These are phyloP conservation scores for Rhizoclosmatium sp. DNA, from an alignment of 192 early-diverging fungal genomes.

Conservation along the genomic window DNA sequence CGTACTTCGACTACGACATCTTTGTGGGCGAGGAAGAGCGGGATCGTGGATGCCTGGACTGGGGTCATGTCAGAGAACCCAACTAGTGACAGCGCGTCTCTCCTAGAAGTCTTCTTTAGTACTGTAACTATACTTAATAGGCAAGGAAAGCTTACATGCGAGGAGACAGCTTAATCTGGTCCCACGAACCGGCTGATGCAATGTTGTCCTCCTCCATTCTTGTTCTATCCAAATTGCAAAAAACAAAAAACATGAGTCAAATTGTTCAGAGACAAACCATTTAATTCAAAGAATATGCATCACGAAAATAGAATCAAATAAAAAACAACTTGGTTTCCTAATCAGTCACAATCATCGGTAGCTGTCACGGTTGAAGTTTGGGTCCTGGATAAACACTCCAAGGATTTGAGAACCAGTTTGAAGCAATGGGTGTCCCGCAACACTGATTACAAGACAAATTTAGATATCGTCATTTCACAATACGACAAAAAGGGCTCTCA, in stretches of 20 bases:
- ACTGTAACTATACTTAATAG: background rate
- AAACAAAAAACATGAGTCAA: background rate
- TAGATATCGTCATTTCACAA: background rate
- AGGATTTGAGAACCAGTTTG: conserved; percentile 94
- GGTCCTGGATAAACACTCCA: conserved; percentile 93
- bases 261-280: background rate
- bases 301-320: too few species aligned
- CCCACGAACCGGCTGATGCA: conserved; percentile 26
- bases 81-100: conserved; percentile 7
- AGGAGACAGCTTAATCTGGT: conserved; percentile 14
- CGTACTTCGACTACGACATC: conserved; percentile 93
- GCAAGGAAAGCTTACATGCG: conserved; percentile 10
- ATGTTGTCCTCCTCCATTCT: conserved; percentile 4
- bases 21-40: conserved; percentile 88
- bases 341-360: conserved; percentile 50
- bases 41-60: conserved; percentile 91
- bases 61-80: conserved; percentile 92
- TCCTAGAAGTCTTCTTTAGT: conserved; percentile 15
- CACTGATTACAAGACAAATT: conserved; percentile 36
- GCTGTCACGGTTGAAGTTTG: conserved; percentile 80
- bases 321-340: too few species aligned
- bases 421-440: conserved; percentile 92
- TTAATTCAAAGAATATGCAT: too few species aligned
- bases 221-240: background rate
- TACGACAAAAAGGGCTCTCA: conserved; percentile 54